Base-by-base conservation (phyloP, 169 alveolate species). In the Cryptosporidium felis region DNA sequence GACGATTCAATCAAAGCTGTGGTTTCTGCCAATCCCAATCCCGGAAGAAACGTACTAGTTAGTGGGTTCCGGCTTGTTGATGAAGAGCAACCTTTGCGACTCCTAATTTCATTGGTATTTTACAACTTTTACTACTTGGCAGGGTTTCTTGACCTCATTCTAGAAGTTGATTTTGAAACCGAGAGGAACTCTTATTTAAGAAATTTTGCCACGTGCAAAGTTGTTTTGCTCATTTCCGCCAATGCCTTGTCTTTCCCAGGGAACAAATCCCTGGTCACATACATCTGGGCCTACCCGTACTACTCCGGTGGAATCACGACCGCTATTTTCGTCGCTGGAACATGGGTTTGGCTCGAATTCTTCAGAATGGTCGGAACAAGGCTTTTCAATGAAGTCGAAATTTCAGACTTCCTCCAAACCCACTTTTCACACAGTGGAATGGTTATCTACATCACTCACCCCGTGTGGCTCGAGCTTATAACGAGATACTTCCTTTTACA, bases 321-420 rank as follows among this genome's bases (percentile, higher is more conserved):
- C 16, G 28, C 23, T 40, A 49, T 74, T 49, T 74, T 74, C 41
- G 40, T 74, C 2, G 23, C 56, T 10, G 85, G 85, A 1, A 74
- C 85, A 34, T 74, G 85, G 85, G 85, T 74, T 34, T 74, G 85
- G 85, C 59, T 74, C 26, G 85, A 74, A 36, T n/a, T 74, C 38
- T 74, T 74, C 32, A 74, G 85, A 53, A n/a, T 74, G 5, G 2
- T 18, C 5, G 66, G 60, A 34, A 38, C 38, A 4, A 23, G 16
- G 26, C 40, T 74, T 21, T 56, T 74, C 41, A 30, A 28, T 3
- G 56, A 38, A 23, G 44, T 58, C 5, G 41, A 74, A 18, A 53
- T 74, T 36, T 49, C 85, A 1, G 36, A 49, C 23, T 53, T 16
- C 16, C 41, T 74, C 26, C 74, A 74, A 9, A 26, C 16, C 2